These are phyloP conservation scores for Purpureocillium takamizusanense DNA, from an alignment of 2,329 filamentous ascomycete species.

Conservation along the genomic window DNA sequence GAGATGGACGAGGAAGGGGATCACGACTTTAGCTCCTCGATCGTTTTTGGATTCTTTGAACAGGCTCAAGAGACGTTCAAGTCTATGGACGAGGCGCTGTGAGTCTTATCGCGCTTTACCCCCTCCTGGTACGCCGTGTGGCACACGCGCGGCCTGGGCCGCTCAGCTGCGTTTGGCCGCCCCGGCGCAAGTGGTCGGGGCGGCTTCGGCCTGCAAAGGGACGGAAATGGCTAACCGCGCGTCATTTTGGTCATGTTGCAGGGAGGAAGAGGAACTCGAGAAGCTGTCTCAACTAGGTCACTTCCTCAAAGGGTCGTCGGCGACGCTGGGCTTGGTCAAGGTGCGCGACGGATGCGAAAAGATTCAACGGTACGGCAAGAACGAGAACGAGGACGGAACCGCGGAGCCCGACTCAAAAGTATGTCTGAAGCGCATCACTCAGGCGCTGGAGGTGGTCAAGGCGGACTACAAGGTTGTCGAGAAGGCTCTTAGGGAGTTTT, in stretches of 20 bases:
- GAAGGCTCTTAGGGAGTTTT: slow-evolving; percentile 62
- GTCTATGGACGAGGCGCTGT: slow-evolving; percentile 79
- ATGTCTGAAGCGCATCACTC: slow-evolving; percentile 61
- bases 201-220: too few species aligned
- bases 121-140: background rate
- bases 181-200: too few species aligned
- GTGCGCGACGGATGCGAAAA: slow-evolving; percentile 92
- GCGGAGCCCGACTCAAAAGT: slow-evolving; percentile 56
- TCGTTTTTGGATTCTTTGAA: slow-evolving; percentile 87
- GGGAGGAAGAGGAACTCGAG: slow-evolving; percentile 58
- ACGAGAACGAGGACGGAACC: slow-evolving; percentile 69
- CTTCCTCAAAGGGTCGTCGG: slow-evolving; percentile 95
- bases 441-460: slow-evolving; percentile 64
- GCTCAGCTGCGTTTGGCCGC: too few species aligned
- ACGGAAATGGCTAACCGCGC: slow-evolving; percentile 2
- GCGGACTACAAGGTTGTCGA: slow-evolving; percentile 68
- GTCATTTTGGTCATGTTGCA: slow-evolving; percentile 23
- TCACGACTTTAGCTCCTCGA: slow-evolving; percentile 77
- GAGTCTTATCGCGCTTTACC: slow-evolving; percentile 29
- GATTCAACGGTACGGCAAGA: slow-evolving; percentile 86
- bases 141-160: too few species aligned
- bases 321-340: slow-evolving; percentile 82
- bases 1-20: slow-evolving; percentile 95
- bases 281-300: slow-evolving; percentile 79
- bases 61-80: slow-evolving; percentile 81